Base-by-base conservation (phyloP, 306 rosid genomes). In the Inga laurina region DNA sequence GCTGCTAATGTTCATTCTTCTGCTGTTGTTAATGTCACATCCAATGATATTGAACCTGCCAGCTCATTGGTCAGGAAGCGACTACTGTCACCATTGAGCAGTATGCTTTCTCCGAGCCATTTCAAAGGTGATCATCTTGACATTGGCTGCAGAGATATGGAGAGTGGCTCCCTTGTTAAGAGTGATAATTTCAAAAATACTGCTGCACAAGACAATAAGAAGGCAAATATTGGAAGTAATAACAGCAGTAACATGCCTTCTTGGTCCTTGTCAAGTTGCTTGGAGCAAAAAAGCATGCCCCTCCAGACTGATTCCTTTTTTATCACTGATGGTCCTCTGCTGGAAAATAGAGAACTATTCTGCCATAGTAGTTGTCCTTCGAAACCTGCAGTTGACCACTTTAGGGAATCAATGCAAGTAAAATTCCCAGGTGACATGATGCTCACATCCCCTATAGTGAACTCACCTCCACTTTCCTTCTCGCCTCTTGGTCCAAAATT, bases 401-500 rank as follows among this genome's bases (percentile, higher is more conserved):
- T 79, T 73, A 84, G 86, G 76, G 91, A 86, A 78, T 49, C 80
- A n/a, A 86, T 87, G 84, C 52, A 81, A 49, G 39, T 84, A 59
- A 83, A 78, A 80, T 27, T 87, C 66, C 90, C 77, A 51, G 84
- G 88, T 66, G 87, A 87, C 66, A 67, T 79, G 57, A 68, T 85
- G 84, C 77, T 87, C 6, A 37, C 79, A 61, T 89, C 92, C 37
- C 91, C 91, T 30, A 80, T 32, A 39, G 80, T 74, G 83, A 83
- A 77, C 85, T 86, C 92, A 10, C 61, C 77, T 67, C 91, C 92
- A 22, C 93, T 89, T 80, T 92, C 93, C 41, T 75, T 94, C 83
- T 97, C 99, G 32, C 98, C 99, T 79, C 97, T 96, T 76, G 98
- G 99, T 75, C 97, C 95, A 46, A 97, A 83, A 85, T 84, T 88